These are phyloP conservation scores for Crithidia fasciculata DNA, from an alignment of 208 protist genomes.

Conservation along the genomic window DNA sequence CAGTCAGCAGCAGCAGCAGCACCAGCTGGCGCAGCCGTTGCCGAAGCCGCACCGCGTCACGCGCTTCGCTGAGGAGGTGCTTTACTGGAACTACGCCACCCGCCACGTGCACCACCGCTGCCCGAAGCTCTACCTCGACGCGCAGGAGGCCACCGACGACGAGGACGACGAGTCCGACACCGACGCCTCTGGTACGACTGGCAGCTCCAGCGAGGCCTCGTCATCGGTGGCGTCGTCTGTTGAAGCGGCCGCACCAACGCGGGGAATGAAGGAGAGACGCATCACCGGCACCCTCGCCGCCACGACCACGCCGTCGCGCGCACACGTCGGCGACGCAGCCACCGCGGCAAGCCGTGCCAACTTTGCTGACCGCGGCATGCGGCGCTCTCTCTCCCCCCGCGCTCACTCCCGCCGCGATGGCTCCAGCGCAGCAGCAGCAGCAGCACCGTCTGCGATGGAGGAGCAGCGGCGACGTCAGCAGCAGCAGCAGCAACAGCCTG, in stretches of 20 bases:
- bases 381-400: slow-evolving; percentile 26
- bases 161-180: slow-evolving; percentile 27
- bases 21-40: too few relatives aligned
- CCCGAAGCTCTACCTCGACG: slow-evolving; percentile 54
- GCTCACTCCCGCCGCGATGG: neutral
- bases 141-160: slow-evolving; percentile 35
- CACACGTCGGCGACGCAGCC: neutral
- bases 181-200: slow-evolving; percentile 12
- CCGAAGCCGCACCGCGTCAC: slow-evolving; percentile 17
- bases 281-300: too few relatives aligned
- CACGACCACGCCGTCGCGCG: slow-evolving; percentile 2
- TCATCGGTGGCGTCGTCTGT: slow-evolving; percentile 3
- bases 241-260: neutral
- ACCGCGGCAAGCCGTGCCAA: slow-evolving; percentile 10
- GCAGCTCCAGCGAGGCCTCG: slow-evolving; percentile 11
- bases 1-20: neutral
- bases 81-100: slow-evolving; percentile 49
- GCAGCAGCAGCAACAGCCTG: neutral
- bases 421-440: neutral
- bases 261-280: too few relatives aligned
- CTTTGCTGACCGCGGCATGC: slow-evolving; percentile 8
- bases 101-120: slow-evolving; percentile 62
- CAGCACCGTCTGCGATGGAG: neutral
- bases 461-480: neutral
- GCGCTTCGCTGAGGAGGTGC: slow-evolving; percentile 35